Evolutionary conservation across 2,329 filamentous ascomycete species (phyloP), one percentile per base, ranked within the genome.

Genomic region (Talaromyces amestolkiae): DNA sequence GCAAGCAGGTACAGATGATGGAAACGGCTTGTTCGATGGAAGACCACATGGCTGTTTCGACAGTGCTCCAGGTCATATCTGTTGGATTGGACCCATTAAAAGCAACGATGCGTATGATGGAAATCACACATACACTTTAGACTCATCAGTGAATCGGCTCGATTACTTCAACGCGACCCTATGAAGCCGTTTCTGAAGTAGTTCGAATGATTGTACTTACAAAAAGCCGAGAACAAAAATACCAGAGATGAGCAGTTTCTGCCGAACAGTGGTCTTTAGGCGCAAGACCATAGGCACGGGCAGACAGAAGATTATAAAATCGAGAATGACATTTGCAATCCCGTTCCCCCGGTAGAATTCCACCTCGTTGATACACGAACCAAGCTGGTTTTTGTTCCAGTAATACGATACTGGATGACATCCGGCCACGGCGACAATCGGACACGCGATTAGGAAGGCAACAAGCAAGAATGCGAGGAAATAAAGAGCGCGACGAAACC

Each of bases 21-120:
- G 70, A 71, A n/a, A 71, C 60, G 1, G 72, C 72, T 43, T 74
- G 72, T 54, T 74, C 73, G 58, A 73, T 66, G 2, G 71, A 72
- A 22, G 73, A 74, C 71, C 72, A 74, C 19, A 64, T 70, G 1
- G 71, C 63, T 3, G 73, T 67, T n/a, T 65, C 35, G 37, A 70
- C 56, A 10, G 61, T 69, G 24, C 61, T 66, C 49, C 67, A 71
- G 3, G 70, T 70, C 11, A 63, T 63, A 59, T 73, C 68, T 2
- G 58, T 33, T 7, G 68, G 24, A 17, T 61, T 56, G n/a, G 33
- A 39, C 15, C 58, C 54, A 17, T 65, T 49, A 58, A 73, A 74
- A 47, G 68, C 68, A 17, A 68, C 61, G 24, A 74, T 67, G 6
- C 72, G 72, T 8, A 74, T 61, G 37, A 73, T 65, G 6, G 73